These are phyloP conservation scores for Fusarium virguliforme DNA, from an alignment of 2,329 filamentous ascomycete species.

Conservation along the genomic window DNA sequence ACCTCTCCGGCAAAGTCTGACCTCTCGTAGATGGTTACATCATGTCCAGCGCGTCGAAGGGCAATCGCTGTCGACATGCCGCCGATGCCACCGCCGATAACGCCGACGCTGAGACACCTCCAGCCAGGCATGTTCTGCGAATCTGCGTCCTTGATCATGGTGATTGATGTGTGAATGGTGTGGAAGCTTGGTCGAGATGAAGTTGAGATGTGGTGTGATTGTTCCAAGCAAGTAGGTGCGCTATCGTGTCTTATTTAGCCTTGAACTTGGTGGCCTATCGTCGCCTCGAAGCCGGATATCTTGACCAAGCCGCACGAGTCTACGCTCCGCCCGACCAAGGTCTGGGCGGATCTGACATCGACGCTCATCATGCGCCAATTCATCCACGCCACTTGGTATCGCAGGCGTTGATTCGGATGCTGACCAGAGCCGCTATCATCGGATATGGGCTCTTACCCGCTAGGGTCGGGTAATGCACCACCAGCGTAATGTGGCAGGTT, in stretches of 20 bases:
- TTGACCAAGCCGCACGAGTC: background rate
- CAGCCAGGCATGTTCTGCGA: slow-evolving; percentile 55
- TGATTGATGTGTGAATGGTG: background rate
- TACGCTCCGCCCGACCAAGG: background rate
- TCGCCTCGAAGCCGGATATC: background rate
- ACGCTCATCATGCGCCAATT: background rate
- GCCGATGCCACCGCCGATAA: slow-evolving; percentile 66
- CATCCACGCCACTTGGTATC: background rate
- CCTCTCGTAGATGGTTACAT: slow-evolving; percentile 75
- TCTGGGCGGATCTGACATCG: background rate
- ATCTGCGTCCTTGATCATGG: slow-evolving; percentile 39
- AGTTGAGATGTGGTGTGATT: background rate
- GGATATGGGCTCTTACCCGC: slow-evolving; percentile 31
- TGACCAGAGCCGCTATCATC: slow-evolving; percentile 5
- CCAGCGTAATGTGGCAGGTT: background rate
- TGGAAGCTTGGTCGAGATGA: background rate
- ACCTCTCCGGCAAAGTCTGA: slow-evolving; percentile 78
- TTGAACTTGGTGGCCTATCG: background rate
- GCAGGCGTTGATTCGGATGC: slow-evolving; percentile 26
- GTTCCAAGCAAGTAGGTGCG: slow-evolving; percentile 9
- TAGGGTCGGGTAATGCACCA: slow-evolving; percentile 44
- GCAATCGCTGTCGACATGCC: slow-evolving; percentile 65
- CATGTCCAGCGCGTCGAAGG: slow-evolving; percentile 64
- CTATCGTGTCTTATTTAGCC: slow-evolving; percentile 43
- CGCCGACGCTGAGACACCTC: slow-evolving; percentile 62